Conservation (phyloP, 495 filamentous ascomycete species). For the Podospora australis region DNA sequence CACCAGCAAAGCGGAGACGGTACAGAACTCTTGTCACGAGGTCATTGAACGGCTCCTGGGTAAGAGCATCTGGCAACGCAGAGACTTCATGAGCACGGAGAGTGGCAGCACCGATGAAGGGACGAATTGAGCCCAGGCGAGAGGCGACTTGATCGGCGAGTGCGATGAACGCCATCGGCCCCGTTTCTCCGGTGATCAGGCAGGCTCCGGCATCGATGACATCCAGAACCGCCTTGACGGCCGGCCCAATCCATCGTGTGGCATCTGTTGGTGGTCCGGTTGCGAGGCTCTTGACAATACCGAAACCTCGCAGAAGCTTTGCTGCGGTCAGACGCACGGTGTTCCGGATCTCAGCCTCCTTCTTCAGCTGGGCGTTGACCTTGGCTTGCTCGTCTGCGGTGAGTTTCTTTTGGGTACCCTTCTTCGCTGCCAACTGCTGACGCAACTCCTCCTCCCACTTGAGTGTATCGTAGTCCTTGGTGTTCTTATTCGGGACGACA, state of each 20-base stretch:
- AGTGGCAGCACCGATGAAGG: slow-evolving; percentile 83
- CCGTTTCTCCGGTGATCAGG: slow-evolving; percentile 67
- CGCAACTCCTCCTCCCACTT: slow-evolving; percentile 97
- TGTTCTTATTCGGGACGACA: slow-evolving; percentile 67
- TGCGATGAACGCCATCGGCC: slow-evolving; percentile 72
- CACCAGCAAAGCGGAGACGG: slow-evolving; percentile 78
- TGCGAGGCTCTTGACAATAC: slow-evolving; percentile 74
- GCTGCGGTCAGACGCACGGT: slow-evolving; percentile 60
- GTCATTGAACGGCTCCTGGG: slow-evolving; percentile 75
- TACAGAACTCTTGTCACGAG: slow-evolving; percentile 87
- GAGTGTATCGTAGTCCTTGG: slow-evolving; percentile 85
- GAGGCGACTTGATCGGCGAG: slow-evolving; percentile 65
- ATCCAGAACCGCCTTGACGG: slow-evolving; percentile 61
- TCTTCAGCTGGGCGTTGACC: slow-evolving; percentile 83
- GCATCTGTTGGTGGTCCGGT: slow-evolving; percentile 79
- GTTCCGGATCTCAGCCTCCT: slow-evolving; percentile 72
- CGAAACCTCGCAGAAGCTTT: slow-evolving; percentile 70
- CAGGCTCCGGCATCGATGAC: slow-evolving; percentile 73
- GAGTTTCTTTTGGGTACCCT: slow-evolving; percentile 85
- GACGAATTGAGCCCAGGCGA: slow-evolving; percentile 67
- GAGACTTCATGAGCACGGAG: slow-evolving; percentile 68
- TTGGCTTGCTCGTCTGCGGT: slow-evolving; percentile 81
- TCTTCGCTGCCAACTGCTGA: slow-evolving; percentile 81
- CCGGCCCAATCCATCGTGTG: slow-evolving; percentile 76
- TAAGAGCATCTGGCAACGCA: slow-evolving; percentile 61